Percentiles rank a stretch among this genome's conserved stretches.
Evolutionary conservation across 306 rosid species (phyloP).

Genomic region (Quercus parvula): DNA sequence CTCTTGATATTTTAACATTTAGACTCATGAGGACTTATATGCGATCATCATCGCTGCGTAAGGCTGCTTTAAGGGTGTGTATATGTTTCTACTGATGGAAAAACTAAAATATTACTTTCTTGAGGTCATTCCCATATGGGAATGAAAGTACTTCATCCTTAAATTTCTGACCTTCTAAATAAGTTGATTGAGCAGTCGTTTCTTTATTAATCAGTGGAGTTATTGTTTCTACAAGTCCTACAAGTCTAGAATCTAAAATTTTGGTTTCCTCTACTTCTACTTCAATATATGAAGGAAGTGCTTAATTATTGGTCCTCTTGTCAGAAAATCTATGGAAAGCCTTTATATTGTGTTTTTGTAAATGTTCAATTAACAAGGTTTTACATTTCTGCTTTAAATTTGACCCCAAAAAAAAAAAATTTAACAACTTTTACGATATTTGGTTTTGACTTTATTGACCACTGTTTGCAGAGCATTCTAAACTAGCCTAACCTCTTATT

Average conservation of each 20-base stretch:
- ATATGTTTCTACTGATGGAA: conserved; percentile 13
- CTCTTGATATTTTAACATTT: conserved; percentile 80
- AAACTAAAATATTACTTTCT: conserved; percentile 11
- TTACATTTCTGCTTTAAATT: neutral
- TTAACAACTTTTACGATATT: neutral
- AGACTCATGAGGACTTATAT: conserved; percentile 81
- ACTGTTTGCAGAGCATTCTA: neutral
- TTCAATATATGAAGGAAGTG: neutral
- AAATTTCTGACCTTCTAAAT: neutral
- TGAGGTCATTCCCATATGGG: neutral
- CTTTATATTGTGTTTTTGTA: neutral
- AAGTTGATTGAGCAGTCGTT: neutral
- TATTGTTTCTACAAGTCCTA: neutral
- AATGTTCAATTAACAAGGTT: conserved; percentile 4
- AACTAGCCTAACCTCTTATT: neutral
- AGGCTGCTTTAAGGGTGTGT: conserved; percentile 97
- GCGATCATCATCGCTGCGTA: conserved; percentile 93
- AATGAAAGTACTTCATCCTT: conserved; percentile 17
- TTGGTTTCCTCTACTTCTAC: neutral
- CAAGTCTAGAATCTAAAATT: neutral
- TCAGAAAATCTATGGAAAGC: neutral
- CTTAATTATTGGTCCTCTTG: neutral
- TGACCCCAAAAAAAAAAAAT: neutral
- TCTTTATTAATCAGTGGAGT: neutral
- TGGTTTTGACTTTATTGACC: neutral